These are phyloP conservation scores for Oxyria digyna DNA, from an alignment of 148 eudicot genomes.

Conservation along the genomic window DNA sequence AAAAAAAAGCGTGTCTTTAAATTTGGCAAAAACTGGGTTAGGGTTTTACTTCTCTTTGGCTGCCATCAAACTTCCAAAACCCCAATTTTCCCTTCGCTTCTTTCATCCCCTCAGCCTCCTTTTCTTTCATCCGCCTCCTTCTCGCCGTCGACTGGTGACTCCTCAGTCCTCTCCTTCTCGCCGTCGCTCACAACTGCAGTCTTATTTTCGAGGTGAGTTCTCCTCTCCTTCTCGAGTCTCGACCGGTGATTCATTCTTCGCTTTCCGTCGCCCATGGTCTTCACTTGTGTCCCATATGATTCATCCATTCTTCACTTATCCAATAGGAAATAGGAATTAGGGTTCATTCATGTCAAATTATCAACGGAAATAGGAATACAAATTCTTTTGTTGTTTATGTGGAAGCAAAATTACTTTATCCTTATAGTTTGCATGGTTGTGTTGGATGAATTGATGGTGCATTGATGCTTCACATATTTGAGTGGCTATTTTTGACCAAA, in stretches of 20 bases:
- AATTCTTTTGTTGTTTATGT: not conserved
- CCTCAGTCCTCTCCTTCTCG: not conserved
- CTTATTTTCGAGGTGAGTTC: not conserved
- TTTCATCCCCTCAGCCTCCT: no score
- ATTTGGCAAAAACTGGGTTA: not conserved
- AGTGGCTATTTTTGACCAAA: no score
- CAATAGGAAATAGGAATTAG: no score
- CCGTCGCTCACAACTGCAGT: not conserved
- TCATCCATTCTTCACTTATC: no score
- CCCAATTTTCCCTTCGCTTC: not conserved
- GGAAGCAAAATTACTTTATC: not conserved
- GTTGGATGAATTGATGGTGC: not conserved
- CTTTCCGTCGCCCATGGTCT: no score
- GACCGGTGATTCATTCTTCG: no score
- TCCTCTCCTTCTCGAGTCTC: no score
- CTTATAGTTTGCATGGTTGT: not conserved
- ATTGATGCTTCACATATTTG: no score
- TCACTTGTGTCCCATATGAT: no score
- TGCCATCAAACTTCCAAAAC: not conserved
- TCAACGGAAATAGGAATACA: no score
- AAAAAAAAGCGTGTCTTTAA: not conserved
- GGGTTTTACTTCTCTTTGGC: not conserved
- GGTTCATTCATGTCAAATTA: not conserved
- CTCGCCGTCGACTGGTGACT: not conserved
- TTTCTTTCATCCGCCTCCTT: no score